A percentile compares a stretch with the other conserved stretches of the same genome.
Evolutionary conservation across 768 basidiomycete species (phyloP).

Genomic region (Podaxis pistillaris): DNA sequence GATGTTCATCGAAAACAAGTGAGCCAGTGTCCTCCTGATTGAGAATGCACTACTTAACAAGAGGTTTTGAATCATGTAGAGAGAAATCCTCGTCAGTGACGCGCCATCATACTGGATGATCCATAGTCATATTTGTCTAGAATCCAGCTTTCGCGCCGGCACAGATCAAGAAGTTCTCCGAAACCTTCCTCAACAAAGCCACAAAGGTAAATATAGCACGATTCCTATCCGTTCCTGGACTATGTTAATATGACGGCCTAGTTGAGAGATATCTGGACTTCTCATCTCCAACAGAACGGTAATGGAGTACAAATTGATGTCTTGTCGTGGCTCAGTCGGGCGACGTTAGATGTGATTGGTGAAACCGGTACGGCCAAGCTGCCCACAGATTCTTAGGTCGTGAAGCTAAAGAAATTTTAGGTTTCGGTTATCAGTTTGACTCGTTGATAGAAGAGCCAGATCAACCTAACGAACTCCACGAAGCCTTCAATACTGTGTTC

Average conservation of each 20-base stretch:
- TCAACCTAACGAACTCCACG: constrained; percentile 47
- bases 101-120: background rate
- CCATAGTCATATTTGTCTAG: constrained; percentile 24
- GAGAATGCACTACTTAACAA: background rate
- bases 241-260: constrained; percentile 16
- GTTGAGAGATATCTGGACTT: constrained; percentile 49
- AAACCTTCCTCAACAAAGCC: constrained; percentile 53
- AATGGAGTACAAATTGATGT: constrained; percentile 47
- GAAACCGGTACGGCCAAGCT: constrained; percentile 44
- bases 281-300: constrained; percentile 29
- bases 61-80: background rate
- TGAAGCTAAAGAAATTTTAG: constrained; percentile 14
- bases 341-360: constrained; percentile 76
- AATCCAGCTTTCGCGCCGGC: constrained; percentile 64
- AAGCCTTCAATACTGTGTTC: constrained; percentile 53
- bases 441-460: constrained; percentile 22
- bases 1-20: constrained; percentile 45
- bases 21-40: background rate
- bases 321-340: constrained; percentile 60
- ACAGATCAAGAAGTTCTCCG: constrained; percentile 53
- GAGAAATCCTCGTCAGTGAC: constrained; percentile 5
- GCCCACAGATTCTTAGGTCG: background rate
- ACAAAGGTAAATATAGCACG: constrained; percentile 33
- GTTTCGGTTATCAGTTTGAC: constrained; percentile 35
- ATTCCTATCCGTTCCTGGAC: background rate